phyloP scores from a whole-genome alignment of 2,329 filamentous ascomycete species.

The Aspergillus sp. region DNA sequence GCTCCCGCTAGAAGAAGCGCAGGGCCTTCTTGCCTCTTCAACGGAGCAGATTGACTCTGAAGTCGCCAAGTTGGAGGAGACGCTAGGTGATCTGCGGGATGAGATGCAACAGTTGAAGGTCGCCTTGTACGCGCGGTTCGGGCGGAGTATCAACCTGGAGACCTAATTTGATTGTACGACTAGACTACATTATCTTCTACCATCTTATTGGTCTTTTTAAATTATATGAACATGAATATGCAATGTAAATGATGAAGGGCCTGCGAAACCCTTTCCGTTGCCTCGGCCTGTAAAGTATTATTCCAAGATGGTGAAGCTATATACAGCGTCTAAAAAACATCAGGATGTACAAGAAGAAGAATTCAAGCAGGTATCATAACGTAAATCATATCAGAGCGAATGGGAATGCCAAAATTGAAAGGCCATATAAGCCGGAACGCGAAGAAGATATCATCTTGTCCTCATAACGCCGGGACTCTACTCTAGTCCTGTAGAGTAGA shows the following conservation, averaged over 20 bases:
- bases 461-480: not conserved
- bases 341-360: not conserved
- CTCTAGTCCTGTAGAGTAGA: not conserved
- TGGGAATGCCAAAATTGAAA: not conserved
- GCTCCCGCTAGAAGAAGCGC: slow-evolving; percentile 77
- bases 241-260: not conserved
- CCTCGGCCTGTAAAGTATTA: not conserved
- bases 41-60: slow-evolving; percentile 74
- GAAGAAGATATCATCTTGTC: not conserved
- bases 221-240: not conserved
- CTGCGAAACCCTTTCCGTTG: not conserved
- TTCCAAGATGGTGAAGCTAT: not conserved
- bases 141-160: slow-evolving; percentile 94
- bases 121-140: slow-evolving; percentile 89
- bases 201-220: not conserved
- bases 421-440: not conserved
- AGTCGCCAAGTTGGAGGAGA: slow-evolving; percentile 73
- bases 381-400: slow-evolving; percentile 2
- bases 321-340: slow-evolving; percentile 2
- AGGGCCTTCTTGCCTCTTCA: slow-evolving; percentile 75
- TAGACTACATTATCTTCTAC: not conserved
- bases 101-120: slow-evolving; percentile 92
- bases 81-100: slow-evolving; percentile 70
- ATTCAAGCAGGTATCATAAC: not conserved
- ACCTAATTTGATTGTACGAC: slow-evolving; percentile 60